Conservation (phyloP, 2,329 filamentous ascomycete species). For the Escovopsis sp. region DNA sequence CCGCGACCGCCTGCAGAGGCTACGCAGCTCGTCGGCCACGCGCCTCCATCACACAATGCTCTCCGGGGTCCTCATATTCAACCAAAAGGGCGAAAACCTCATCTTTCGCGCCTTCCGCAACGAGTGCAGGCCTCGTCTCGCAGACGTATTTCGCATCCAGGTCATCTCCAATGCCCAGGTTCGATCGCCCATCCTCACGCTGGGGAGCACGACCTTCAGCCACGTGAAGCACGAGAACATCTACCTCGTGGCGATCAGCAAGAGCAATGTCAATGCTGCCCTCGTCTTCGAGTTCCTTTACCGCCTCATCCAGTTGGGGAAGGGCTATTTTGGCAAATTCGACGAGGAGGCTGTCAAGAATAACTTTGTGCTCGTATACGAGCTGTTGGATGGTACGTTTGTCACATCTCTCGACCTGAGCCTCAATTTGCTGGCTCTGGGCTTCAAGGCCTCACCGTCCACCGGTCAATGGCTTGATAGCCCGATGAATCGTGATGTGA, state of each 20-base stretch:
- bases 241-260: constrained; percentile 91
- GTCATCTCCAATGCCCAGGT: constrained; percentile 98
- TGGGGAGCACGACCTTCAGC: constrained; percentile 96
- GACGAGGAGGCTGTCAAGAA: constrained; percentile 99
- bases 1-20: too few relatives aligned
- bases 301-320: constrained; percentile 74
- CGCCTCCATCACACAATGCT: constrained; percentile 49
- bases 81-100: constrained; percentile 98
- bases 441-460: too few relatives aligned
- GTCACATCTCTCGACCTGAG: too few relatives aligned
- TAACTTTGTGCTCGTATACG: constrained; percentile 97
- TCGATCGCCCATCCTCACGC: constrained; percentile 88
- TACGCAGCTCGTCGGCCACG: too few relatives aligned
- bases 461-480: too few relatives aligned
- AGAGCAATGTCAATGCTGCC: constrained; percentile 97
- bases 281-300: constrained; percentile 97
- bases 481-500: too few relatives aligned
- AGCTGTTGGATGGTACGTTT: constrained; percentile 80
- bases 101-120: constrained; percentile 98
- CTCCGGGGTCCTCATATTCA: constrained; percentile 94
- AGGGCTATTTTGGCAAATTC: constrained; percentile 96
- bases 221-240: constrained; percentile 99
- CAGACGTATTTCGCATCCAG: constrained; percentile 98
- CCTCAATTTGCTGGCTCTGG: too few relatives aligned
- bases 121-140: constrained; percentile 91